Conservation (phyloP, 768 basidiomycete species). For the Terana coerulea region DNA sequence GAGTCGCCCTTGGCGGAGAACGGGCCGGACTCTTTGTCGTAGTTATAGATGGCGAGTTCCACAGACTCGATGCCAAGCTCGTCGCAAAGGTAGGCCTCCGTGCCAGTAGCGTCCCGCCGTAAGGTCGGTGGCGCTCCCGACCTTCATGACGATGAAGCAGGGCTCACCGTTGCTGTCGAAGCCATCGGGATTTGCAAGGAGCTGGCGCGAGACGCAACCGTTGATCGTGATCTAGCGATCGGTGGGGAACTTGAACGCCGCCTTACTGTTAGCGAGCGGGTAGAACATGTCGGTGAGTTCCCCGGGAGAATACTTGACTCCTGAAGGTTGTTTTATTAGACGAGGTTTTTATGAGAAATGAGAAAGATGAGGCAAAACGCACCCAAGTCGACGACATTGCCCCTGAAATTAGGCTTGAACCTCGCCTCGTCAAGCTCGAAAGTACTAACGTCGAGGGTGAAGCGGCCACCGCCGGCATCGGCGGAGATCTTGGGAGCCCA, state of each 20-base stretch:
- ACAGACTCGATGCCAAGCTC: constrained; percentile 24
- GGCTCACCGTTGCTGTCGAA: constrained; percentile 29
- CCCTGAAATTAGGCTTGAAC: constrained; percentile 17
- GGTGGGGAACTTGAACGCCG: constrained; percentile 26
- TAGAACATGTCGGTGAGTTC: constrained; percentile 24
- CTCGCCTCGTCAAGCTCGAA: constrained; percentile 23
- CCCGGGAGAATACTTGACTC: constrained; percentile 19
- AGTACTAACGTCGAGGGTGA: constrained; percentile 25
- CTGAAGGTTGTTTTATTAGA: constrained; percentile 25
- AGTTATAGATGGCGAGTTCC: constrained; percentile 35
- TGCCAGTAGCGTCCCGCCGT: constrained; percentile 34
- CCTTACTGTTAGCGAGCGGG: constrained; percentile 15
- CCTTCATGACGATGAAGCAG: constrained; percentile 32
- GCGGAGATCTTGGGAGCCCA: constrained; percentile 25
- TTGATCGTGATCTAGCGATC: constrained; percentile 29
- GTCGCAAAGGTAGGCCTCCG: constrained; percentile 31
- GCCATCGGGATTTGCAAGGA: constrained; percentile 26
- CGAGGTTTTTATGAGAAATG: constrained; percentile 7
- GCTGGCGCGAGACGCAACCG: constrained; percentile 21
- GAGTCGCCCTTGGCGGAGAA: constrained; percentile 40
- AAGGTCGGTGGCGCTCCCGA: constrained; percentile 32
- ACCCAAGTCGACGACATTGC: constrained; percentile 24
- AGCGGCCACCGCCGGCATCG: constrained; percentile 19
- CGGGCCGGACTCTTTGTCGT: constrained; percentile 22
- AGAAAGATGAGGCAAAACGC: constrained; percentile 14